phyloP scores from a whole-genome alignment of 2,329 filamentous ascomycete species.

The Venturiaceae sp. region DNA sequence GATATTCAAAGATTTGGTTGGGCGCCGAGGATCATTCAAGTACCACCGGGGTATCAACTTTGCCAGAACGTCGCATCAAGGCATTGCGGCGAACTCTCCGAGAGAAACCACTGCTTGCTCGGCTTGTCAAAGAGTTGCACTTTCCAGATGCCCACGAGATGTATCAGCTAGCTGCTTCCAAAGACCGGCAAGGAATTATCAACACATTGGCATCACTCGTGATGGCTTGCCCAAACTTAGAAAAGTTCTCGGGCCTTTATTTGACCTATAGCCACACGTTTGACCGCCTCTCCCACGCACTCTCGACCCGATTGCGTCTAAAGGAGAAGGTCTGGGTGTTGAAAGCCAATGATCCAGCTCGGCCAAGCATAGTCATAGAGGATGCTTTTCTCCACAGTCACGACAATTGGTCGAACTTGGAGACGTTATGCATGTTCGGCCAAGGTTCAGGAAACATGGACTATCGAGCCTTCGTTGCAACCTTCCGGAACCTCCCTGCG shows the following conservation, averaged over 20 bases:
- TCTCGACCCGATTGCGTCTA: slow-evolving; percentile 44
- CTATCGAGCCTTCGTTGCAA: slow-evolving; percentile 44
- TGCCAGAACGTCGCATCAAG: slow-evolving; percentile 41
- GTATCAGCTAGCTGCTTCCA: slow-evolving; percentile 23
- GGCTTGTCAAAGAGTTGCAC: slow-evolving; percentile 42
- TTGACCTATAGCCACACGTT: slow-evolving; percentile 44
- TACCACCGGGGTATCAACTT: slow-evolving; percentile 27
- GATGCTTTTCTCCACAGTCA: slow-evolving; percentile 44
- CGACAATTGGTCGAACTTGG: slow-evolving; percentile 38
- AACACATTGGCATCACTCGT: slow-evolving; percentile 46
- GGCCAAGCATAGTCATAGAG: slow-evolving; percentile 12
- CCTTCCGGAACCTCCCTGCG: slow-evolving; percentile 41
- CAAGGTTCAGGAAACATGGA: slow-evolving; percentile 33
- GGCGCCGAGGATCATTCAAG: slow-evolving; percentile 31
- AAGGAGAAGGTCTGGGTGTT: slow-evolving; percentile 49
- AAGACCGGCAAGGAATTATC: slow-evolving; percentile 38
- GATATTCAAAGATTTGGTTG: slow-evolving; percentile 40
- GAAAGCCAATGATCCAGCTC: slow-evolving; percentile 10
- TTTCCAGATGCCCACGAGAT: slow-evolving; percentile 38
- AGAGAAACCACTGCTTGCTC: slow-evolving; percentile 39
- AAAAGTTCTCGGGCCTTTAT: slow-evolving; percentile 43
- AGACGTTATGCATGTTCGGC: slow-evolving; percentile 42
- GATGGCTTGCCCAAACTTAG: slow-evolving; percentile 48
- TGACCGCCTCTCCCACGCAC: slow-evolving; percentile 44
- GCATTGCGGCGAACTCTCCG: slow-evolving; percentile 45